These are phyloP conservation scores for Rhizopus sp. DNA, from an alignment of 371 early-diverging fungal species.

Conservation along the genomic window DNA sequence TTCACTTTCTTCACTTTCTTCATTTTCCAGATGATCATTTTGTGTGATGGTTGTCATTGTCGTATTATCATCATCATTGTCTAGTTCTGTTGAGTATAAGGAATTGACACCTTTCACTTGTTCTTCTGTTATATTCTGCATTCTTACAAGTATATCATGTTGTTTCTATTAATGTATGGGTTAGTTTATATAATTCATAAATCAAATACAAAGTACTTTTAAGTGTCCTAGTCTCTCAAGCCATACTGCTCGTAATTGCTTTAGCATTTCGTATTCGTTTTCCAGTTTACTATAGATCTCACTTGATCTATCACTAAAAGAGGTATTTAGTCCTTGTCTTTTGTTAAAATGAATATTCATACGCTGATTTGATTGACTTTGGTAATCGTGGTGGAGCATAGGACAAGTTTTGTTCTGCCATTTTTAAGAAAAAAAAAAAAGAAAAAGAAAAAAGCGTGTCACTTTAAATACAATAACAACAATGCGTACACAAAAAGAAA, in stretches of 20 bases:
- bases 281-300: constrained; percentile 10
- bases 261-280: constrained; percentile 12
- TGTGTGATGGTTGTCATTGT: background rate
- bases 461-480: no score
- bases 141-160: constrained; percentile 11
- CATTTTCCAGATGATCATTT: background rate
- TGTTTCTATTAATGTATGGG: constrained; percentile 8
- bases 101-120: constrained; percentile 3
- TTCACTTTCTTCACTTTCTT: background rate
- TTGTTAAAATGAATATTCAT: no score
- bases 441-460: no score
- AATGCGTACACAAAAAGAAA: no score
- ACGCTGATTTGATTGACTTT: no score
- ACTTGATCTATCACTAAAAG: constrained; percentile 12
- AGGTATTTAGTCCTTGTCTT: no score
- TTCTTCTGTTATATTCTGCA: constrained; percentile 8
- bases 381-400: no score
- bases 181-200: no score
- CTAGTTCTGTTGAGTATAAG: constrained; percentile 8
- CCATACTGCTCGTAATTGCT: constrained; percentile 12
- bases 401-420: no score
- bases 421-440: no score
- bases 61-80: background rate
- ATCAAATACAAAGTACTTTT: constrained; percentile 1
- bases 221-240: constrained; percentile 5